Evolutionary conservation across 371 early-diverging fungal genomes (phyloP).

Genomic region (Basidiobolus meristosporus): DNA sequence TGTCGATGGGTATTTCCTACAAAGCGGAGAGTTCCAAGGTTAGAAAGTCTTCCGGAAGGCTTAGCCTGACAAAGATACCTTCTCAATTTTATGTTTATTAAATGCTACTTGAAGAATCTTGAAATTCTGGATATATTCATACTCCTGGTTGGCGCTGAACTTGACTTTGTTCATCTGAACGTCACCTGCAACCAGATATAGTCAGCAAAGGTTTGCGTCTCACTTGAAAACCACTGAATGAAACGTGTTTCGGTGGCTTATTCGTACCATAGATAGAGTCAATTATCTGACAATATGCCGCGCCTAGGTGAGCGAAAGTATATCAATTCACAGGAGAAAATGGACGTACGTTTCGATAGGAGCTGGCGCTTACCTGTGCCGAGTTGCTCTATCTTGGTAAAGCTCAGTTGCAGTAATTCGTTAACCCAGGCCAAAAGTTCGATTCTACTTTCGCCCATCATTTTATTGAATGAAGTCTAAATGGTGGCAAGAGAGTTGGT

Average conservation of each 20-base stretch:
- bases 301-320: constrained; percentile 17
- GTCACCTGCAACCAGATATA: constrained; percentile 23
- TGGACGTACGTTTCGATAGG: neutral
- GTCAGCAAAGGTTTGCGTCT: neutral
- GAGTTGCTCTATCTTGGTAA: neutral
- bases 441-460: constrained; percentile 69
- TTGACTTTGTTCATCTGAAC: constrained; percentile 54
- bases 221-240: too few relatives aligned
- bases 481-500: too few relatives aligned
- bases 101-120: constrained; percentile 57
- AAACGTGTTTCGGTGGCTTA: neutral
- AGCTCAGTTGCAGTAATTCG: constrained; percentile 39
- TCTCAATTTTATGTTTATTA: constrained; percentile 36
- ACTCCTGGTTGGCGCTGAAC: constrained; percentile 58
- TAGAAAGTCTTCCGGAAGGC: neutral
- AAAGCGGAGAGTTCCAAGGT: neutral
- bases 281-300: constrained; percentile 62
- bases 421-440: constrained; percentile 87
- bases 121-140: constrained; percentile 67
- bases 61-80: constrained; percentile 12
- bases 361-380: neutral
- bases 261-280: constrained; percentile 46
- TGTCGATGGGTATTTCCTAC: constrained; percentile 63
- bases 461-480: too few relatives aligned
- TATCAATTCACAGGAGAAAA: neutral